Base-by-base conservation (phyloP, 108 stramenopile species). In the Cyclostephanos tholiformis region DNA sequence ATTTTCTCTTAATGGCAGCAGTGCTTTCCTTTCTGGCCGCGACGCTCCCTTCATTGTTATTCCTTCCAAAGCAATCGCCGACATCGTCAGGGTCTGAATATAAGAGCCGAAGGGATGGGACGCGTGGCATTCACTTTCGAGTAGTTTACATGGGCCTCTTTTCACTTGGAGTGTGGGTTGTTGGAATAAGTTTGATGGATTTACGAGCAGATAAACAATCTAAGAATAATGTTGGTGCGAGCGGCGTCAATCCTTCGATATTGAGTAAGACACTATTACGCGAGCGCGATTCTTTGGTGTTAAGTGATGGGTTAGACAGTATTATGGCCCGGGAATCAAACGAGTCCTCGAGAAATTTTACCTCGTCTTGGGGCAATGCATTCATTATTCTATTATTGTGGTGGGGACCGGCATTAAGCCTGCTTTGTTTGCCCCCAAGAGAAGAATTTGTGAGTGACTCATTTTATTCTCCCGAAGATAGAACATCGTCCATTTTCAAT, bases 1-100 rank as follows among this genome's bases (percentile, higher is more conserved):
- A 95, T 56, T 91, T 95, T 75, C 74, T 95, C 25, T 86, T 90
- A 46, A 90, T 95, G 88, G 89, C 87, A 14, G 86, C 91, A 2
- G 77, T 80, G 23, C 84, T 95, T 46, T 86, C 86, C 27, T 70
- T 90, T 36, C 26, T 77, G 19, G 87, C 85, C 7, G 91, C 86
- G 2, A 69, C 63, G 7, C 63, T 92, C 25, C 93, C 93, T 0
- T 80, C 88, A 32, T 51, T 86, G 25, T 58, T 87, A 19, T 59
- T 89, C 14, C 67, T 95, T 25, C 91, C 91, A 0, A 63, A 68
- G 41, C 69, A 86, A 80, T 49, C 48, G 63, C 57, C 73, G 22
- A 48, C 60, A 36, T 73, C 50, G 79, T 26, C 60, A 64, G 43
- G 12, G 9, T 67, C 76, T 36, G 48, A 39, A 1, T 69, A 29